Base-by-base conservation (phyloP, 2,329 filamentous ascomycete species). In the Fusarium dlaminii region DNA sequence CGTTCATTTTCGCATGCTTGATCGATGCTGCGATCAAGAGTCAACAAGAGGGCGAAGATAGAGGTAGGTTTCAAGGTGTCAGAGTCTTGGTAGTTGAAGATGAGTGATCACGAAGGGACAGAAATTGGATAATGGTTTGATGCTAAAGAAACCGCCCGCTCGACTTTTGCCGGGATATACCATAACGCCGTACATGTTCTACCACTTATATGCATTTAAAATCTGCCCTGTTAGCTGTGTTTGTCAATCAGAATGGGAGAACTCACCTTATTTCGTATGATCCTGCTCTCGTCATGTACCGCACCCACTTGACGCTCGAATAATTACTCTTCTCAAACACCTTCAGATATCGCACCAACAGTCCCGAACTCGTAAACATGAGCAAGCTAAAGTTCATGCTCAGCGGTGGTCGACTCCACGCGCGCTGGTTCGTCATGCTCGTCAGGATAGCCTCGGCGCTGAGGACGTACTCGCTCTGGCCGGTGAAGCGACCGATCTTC, bases 311-410 rank as follows among this genome's bases (percentile, higher is more conserved):
- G 55, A 99, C 96, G 80, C 95, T 98, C 72, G 94, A 97, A 82
- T 99, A 99, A 83, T 98, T 98, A 83, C 90, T 96, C 91, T 99
- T 99, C 86, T 99, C 96, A 85, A 99, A 99, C 4, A 99, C 96
- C 85, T 99, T 99, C 66, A 99, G 85, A 82, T 99, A 99, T 56
- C 97, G 88, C 65, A 99, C 96, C 74, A 99, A 81, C 80, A 99
- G 82, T 2, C 96, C 96, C 2, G 93, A 97, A 81, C 94, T 98
- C 27, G 96, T 99, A 81, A 99, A 99, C 97, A 99, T 99, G 79
- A 99, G 88, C 79, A 99, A 84, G 73, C 93, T 96, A 80, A 99
- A 99, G 83, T 91, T 96, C 83, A 99, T 85, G 83, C 92, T 98
- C 70, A 99, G 86, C 8, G 96, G 96, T 55, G 97, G 97, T 61